A percentile compares a stretch with the other conserved stretches of the same genome.
These are phyloP conservation scores for Dissophora globulifera DNA, from an alignment of 192 early-diverging fungal species.

Conservation along the genomic window DNA sequence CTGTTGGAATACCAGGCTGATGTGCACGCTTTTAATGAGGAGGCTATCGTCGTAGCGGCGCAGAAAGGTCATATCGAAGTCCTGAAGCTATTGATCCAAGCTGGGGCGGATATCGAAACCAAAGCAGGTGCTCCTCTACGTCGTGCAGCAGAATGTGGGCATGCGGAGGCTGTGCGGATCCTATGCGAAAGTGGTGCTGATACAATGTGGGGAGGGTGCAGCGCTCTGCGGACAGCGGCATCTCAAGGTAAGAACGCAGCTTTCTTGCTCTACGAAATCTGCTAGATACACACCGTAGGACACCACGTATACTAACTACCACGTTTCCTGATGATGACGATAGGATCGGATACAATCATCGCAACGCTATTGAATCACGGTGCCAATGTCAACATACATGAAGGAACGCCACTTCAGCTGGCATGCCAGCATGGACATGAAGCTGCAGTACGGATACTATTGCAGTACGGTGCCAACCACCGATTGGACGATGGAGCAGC, in stretches of 20 bases:
- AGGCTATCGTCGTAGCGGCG: constrained; percentile 28
- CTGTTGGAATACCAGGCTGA: constrained; percentile 44
- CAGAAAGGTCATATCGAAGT: constrained; percentile 48
- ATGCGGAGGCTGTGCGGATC: constrained; percentile 28
- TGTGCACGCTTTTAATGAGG: constrained; percentile 47
- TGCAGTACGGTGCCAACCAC: constrained; percentile 41
- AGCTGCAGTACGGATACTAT: constrained; percentile 30
- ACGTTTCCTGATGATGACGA: background rate
- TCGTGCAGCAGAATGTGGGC: constrained; percentile 31
- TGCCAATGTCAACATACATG: constrained; percentile 49
- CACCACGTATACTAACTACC: background rate
- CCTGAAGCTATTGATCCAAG: constrained; percentile 31
- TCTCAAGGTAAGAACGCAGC: constrained; percentile 17
- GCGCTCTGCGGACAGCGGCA: constrained; percentile 36
- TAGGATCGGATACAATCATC: constrained; percentile 40
- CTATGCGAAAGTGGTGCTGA: constrained; percentile 45
- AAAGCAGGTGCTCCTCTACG: constrained; percentile 28
- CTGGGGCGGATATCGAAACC: constrained; percentile 37
- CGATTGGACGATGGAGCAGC: constrained; percentile 50
- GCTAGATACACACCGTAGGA: background rate
- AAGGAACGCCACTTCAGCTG: constrained; percentile 45
- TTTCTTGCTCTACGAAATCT: background rate
- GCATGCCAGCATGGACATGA: constrained; percentile 48
- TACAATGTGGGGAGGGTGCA: constrained; percentile 45
- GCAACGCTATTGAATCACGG: constrained; percentile 38